These are phyloP conservation scores for Skeletonema potamos DNA, from an alignment of 108 stramenopile genomes.

Conservation along the genomic window DNA sequence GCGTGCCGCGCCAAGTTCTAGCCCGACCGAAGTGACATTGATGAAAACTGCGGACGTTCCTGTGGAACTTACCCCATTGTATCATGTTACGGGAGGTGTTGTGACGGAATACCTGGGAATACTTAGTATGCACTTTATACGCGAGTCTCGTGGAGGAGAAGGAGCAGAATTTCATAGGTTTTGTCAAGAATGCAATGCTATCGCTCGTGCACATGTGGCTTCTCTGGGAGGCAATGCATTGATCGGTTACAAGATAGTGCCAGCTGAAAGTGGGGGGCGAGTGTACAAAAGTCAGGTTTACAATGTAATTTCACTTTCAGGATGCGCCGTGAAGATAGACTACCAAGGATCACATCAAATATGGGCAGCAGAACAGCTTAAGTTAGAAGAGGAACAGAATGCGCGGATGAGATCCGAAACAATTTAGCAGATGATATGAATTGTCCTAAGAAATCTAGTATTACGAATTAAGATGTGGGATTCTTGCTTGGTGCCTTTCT, in stretches of 20 bases:
- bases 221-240: slow-evolving; percentile 91
- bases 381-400: slow-evolving; percentile 10
- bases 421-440: not conserved
- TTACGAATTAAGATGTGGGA: not conserved
- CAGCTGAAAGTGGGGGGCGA: slow-evolving; percentile 85
- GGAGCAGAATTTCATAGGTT: slow-evolving; percentile 85
- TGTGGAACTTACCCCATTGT: slow-evolving; percentile 78
- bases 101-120: slow-evolving; percentile 81
- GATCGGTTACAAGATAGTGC: slow-evolving; percentile 84
- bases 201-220: slow-evolving; percentile 87
- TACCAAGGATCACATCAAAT: slow-evolving; percentile 23
- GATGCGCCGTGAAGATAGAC: slow-evolving; percentile 67
- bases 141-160: slow-evolving; percentile 81
- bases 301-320: slow-evolving; percentile 80
- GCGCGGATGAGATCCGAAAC: slow-evolving; percentile 26
- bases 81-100: slow-evolving; percentile 67
- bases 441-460: not conserved
- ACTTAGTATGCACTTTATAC: slow-evolving; percentile 89
- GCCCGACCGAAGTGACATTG: slow-evolving; percentile 12
- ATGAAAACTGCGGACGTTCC: slow-evolving; percentile 66
- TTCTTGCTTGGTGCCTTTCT: not conserved
- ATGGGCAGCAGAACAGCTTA: slow-evolving; percentile 10
- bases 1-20: not conserved
- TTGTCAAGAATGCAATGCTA: slow-evolving; percentile 89
- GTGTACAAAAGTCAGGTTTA: slow-evolving; percentile 90